phyloP scores from a whole-genome alignment of 2,329 filamentous ascomycete genomes.

The Cladosporium sp. region DNA sequence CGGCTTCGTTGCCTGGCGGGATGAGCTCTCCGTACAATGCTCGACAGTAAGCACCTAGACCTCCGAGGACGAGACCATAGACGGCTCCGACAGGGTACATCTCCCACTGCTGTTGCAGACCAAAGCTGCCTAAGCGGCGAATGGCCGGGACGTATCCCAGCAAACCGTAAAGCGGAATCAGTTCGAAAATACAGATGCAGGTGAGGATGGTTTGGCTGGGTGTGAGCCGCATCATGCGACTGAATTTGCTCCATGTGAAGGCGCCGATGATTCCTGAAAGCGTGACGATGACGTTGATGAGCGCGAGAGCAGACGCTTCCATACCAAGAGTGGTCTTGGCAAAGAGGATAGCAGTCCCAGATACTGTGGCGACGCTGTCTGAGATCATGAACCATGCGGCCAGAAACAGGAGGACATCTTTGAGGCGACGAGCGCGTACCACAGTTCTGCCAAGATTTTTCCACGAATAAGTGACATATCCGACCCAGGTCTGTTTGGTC shows the following conservation, averaged over 20 bases:
- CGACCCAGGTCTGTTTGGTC: conserved; percentile 54
- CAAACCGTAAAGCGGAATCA: conserved; percentile 90
- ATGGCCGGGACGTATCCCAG: conserved; percentile 84
- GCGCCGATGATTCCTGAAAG: conserved; percentile 81
- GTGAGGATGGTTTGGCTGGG: conserved; percentile 87
- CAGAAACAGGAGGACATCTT: conserved; percentile 76
- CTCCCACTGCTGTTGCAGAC: conserved; percentile 92
- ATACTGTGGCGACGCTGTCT: conserved; percentile 91
- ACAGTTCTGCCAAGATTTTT: conserved; percentile 78
- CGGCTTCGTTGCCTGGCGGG: conserved; percentile 88
- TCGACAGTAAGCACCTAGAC: conserved; percentile 86
- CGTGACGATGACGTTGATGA: conserved; percentile 93
- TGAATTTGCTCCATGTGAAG: conserved; percentile 83
- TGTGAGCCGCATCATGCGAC: conserved; percentile 65
- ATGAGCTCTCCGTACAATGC: conserved; percentile 92
- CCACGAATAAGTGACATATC: conserved; percentile 84
- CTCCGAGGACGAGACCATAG: conserved; percentile 93
- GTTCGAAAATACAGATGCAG: conserved; percentile 87
- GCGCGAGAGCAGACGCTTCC: conserved; percentile 79
- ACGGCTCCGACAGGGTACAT: conserved; percentile 92
- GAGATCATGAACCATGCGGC: conserved; percentile 92
- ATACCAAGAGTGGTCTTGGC: conserved; percentile 92
- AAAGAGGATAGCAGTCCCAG: conserved; percentile 90
- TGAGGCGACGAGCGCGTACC: conserved; percentile 68
- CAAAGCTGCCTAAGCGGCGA: conserved; percentile 70